Evolutionary conservation across 2,329 filamentous ascomycete species (phyloP).

Genomic region (Penicillium sp.): DNA sequence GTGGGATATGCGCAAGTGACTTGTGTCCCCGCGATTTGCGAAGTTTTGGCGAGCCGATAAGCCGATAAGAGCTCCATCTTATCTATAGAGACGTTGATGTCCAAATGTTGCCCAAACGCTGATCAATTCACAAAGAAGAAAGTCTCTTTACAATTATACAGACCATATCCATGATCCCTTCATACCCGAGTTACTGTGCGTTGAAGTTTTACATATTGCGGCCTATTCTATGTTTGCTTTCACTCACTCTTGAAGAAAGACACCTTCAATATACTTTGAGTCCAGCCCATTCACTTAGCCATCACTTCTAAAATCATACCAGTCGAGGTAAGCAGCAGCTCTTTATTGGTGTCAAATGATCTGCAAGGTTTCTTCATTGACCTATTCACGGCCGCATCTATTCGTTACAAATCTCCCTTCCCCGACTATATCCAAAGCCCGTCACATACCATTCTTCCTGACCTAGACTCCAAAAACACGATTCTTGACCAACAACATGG

Average conservation of each 20-base stretch:
- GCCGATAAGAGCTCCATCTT: slow-evolving; percentile 15
- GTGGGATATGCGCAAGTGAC: background rate
- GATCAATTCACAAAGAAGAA: too few species aligned
- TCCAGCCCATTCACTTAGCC: background rate
- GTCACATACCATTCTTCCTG: background rate
- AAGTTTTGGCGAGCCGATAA: slow-evolving; percentile 26
- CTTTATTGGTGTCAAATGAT: background rate
- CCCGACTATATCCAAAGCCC: background rate
- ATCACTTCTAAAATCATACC: background rate
- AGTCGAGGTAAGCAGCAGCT: background rate
- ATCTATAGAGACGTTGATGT: background rate
- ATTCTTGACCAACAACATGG: background rate
- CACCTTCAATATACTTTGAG: background rate
- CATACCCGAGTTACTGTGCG: too few species aligned
- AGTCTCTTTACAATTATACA: too few species aligned
- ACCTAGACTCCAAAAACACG: background rate
- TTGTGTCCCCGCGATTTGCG: slow-evolving; percentile 20
- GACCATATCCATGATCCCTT: too few species aligned
- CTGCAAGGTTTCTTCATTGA: rapidly evolving
- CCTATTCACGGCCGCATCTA: background rate
- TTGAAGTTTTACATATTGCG: too few species aligned
- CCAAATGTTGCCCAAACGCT: too few species aligned
- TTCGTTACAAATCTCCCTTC: background rate
- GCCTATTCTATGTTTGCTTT: too few species aligned
- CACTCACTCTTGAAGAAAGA: too few species aligned